Base-by-base conservation (phyloP, 495 filamentous ascomycete species). In the Xylaria telfairii region DNA sequence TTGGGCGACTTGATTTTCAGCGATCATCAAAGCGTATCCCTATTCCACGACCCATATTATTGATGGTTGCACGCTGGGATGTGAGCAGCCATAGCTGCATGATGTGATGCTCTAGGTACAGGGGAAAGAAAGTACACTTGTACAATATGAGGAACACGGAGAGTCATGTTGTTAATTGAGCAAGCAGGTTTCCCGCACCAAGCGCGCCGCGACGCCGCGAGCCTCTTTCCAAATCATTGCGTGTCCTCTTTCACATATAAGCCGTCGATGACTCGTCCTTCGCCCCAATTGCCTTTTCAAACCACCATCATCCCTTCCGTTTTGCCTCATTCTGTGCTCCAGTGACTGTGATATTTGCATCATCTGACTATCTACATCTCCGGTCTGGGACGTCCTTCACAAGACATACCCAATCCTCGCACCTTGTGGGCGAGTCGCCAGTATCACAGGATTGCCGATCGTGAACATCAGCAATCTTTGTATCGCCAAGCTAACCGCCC, bases 371-470 rank as follows among this genome's bases (percentile, higher is more conserved):
- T 13, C 59, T 63, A 54, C 57, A 19, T n/a, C 26, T 44, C 46
- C 65, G 47, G 21, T 57, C 28, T 30, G 51, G 37, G 39, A 57
- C 5, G 47, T 28, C 30, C 47, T 30, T 41, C 46, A 26, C 64
- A 41, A 42, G 32, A 42, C 30, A 28, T 19, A 32, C n/a, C 64
- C 21, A 42, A 19, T 19, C 30, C 34, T 69, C 24, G 39, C 41
- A 61, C 30, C 12, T 41, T 34, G 54, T 61, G 54, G 56, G 39
- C 42, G 26, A 61, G 15, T 62, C 37, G 8, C 46, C 30, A 28
- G 67, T 60, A 28, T 51, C 67, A 62, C 56, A 57, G 59, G 34
- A 39, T 41, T 66, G 64, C n/a, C 46, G 64, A 66, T 66, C 64
- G 47, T 42, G 47, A 41, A 19, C 46, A 28, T 66, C 47, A 30